Percentiles rank a stretch among this genome's conserved stretches.
Conservation (phyloP, 1,284 basidiomycete species). For the Sanghuangporus sanghuang region DNA sequence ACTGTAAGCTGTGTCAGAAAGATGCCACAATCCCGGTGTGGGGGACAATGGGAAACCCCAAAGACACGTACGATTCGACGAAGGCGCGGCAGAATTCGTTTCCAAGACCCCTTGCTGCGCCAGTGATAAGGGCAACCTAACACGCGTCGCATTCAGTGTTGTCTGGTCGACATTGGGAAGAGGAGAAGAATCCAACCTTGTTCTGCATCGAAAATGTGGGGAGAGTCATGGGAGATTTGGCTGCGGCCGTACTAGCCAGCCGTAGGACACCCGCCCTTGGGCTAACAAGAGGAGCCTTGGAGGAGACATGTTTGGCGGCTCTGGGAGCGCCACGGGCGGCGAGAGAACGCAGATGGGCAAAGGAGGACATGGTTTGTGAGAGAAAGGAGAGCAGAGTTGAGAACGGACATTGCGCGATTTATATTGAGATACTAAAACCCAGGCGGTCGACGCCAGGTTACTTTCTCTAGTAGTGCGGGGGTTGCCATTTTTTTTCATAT, state of each 20-base stretch:
- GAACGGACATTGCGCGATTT: not conserved
- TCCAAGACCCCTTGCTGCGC: constrained; percentile 87
- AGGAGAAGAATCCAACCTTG: constrained; percentile 41
- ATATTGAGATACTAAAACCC: not conserved
- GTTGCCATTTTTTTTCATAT: not conserved
- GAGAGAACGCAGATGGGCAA: not conserved
- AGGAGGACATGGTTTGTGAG: not conserved
- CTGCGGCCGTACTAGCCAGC: constrained; percentile 18
- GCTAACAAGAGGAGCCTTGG: not conserved
- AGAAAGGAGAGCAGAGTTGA: not conserved
- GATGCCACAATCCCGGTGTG: not conserved
- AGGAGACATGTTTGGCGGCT: not conserved
- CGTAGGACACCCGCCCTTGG: not conserved
- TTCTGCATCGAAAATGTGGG: constrained; percentile 63
- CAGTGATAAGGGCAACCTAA: constrained; percentile 91
- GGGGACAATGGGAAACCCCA: not conserved
- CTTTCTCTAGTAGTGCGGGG: not conserved
- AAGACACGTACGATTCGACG: constrained; percentile 65
- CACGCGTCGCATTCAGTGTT: not conserved
- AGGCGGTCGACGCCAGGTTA: not conserved
- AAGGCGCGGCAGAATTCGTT: constrained; percentile 88
- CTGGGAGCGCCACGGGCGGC: not conserved
- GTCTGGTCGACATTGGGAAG: not conserved
- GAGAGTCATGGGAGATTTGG: constrained; percentile 35
- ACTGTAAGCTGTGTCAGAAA: constrained; percentile 31